phyloP scores from a whole-genome alignment of 2,329 filamentous ascomycete species.

The Nemania sp. region DNA sequence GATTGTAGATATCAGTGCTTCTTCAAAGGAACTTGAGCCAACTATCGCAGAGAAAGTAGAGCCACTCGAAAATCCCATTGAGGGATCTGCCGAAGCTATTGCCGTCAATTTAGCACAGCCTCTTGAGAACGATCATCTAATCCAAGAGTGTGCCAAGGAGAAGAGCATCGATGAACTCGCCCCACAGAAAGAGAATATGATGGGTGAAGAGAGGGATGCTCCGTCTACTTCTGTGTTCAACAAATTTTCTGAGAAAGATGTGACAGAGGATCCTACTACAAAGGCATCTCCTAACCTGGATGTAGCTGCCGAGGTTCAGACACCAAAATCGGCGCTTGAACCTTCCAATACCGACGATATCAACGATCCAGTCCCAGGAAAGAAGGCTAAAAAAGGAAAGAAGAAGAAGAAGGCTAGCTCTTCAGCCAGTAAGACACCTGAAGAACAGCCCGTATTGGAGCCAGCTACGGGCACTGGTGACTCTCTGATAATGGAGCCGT shows the following conservation, averaged over 20 bases:
- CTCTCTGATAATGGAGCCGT: neutral
- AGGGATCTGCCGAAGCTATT: neutral
- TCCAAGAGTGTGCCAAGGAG: conserved; percentile 19
- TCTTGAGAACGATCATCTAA: neutral
- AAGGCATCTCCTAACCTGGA: neutral
- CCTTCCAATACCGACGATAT: neutral
- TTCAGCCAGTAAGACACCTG: neutral
- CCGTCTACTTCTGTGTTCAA: conserved; percentile 2
- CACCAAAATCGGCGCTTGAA: neutral
- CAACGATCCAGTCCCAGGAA: conserved; percentile 17
- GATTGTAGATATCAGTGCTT: too few relatives aligned
- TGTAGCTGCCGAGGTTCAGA: neutral
- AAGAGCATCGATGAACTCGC: conserved; percentile 5
- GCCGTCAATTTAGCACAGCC: neutral
- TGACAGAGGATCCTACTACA: neutral
- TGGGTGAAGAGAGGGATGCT: conserved; percentile 41
- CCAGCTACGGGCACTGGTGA: neutral
- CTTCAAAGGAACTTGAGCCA: too few relatives aligned
- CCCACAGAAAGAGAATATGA: conserved; percentile 31
- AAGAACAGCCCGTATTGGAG: neutral
- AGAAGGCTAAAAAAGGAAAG: conserved; percentile 31
- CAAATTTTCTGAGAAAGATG: neutral
- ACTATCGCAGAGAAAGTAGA: conserved; percentile 12
- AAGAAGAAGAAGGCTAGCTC: conserved; percentile 16
- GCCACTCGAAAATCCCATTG: neutral